phyloP scores from a whole-genome alignment of 2,329 filamentous ascomycete genomes.

The Apiospora phragmitis region DNA sequence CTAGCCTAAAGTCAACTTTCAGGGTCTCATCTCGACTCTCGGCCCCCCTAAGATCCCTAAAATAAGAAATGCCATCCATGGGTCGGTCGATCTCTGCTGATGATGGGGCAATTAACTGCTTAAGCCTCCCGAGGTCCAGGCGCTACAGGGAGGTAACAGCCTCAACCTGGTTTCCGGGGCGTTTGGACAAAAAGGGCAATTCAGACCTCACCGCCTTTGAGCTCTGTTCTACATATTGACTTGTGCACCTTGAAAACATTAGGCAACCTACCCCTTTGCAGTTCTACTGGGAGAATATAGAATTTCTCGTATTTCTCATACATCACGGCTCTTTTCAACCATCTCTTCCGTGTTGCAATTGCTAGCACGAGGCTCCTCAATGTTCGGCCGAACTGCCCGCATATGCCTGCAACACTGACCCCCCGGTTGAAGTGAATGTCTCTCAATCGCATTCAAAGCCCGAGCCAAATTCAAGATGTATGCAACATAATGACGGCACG shows the following conservation, averaged over 20 bases:
- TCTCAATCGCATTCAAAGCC: neutral
- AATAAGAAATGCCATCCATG: neutral
- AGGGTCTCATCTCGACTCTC: neutral
- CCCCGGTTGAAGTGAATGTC: neutral
- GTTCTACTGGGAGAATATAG: neutral
- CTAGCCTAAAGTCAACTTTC: neutral
- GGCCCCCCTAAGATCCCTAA: neutral
- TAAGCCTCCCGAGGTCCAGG: neutral
- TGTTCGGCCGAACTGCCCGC: neutral
- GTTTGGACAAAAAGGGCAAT: neutral
- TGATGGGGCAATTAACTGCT: neutral
- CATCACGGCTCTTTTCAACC: no score
- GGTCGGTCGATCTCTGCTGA: conserved; percentile 4
- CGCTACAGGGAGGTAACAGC: neutral
- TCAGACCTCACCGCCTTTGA: neutral
- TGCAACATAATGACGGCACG: neutral
- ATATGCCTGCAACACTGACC: neutral
- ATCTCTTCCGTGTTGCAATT: neutral
- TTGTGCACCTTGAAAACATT: neutral
- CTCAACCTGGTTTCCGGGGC: neutral
- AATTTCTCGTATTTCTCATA: neutral
- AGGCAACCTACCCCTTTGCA: neutral
- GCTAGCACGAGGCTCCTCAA: neutral
- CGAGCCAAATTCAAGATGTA: neutral
- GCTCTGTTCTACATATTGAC: neutral